Evolutionary conservation across 2,329 filamentous ascomycete species (phyloP).

Genomic region (Rugonectria rugulosa): DNA sequence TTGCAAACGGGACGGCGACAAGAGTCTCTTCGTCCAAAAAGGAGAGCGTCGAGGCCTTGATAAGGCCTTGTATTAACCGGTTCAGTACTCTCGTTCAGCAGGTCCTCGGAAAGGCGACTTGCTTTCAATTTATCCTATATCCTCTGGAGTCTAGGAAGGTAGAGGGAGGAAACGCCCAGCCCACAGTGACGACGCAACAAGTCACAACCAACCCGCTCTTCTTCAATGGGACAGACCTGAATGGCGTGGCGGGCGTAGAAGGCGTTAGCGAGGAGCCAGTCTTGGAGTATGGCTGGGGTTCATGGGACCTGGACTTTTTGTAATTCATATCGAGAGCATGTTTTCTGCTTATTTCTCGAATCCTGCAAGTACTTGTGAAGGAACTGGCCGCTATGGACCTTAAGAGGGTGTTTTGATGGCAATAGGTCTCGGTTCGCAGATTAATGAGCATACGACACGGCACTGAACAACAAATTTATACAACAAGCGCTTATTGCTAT

Average conservation of each 20-base stretch:
- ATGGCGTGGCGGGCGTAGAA: slow-evolving; percentile 20
- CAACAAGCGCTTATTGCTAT: no score
- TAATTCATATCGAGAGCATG: slow-evolving; percentile 8
- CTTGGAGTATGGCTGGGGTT: slow-evolving; percentile 36
- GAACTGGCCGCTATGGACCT: no score
- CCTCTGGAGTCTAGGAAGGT: slow-evolving; percentile 26
- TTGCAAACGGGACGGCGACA: background rate
- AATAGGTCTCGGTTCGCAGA: no score
- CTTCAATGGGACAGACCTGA: slow-evolving; percentile 27
- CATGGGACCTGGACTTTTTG: slow-evolving; percentile 39
- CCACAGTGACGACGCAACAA: slow-evolving; percentile 24
- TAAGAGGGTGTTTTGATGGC: no score
- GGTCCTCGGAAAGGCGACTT: slow-evolving; percentile 45
- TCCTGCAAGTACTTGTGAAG: no score
- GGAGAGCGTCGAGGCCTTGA: slow-evolving; percentile 27
- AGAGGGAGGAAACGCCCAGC: slow-evolving; percentile 14
- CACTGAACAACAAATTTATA: no score
- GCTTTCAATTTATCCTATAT: slow-evolving; percentile 35
- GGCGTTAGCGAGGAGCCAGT: slow-evolving; percentile 28
- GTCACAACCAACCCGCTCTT: slow-evolving; percentile 30
- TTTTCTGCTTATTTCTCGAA: background rate
- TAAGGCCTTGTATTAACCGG: slow-evolving; percentile 29
- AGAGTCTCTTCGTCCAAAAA: slow-evolving; percentile 11
- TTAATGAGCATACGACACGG: no score
- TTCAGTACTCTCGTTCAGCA: slow-evolving; percentile 42